Percentiles rank a stretch among this genome's conserved stretches.
These are phyloP conservation scores for Saururus chinensis DNA, from an alignment of 164 flowering plant species.

Conservation along the genomic window DNA sequence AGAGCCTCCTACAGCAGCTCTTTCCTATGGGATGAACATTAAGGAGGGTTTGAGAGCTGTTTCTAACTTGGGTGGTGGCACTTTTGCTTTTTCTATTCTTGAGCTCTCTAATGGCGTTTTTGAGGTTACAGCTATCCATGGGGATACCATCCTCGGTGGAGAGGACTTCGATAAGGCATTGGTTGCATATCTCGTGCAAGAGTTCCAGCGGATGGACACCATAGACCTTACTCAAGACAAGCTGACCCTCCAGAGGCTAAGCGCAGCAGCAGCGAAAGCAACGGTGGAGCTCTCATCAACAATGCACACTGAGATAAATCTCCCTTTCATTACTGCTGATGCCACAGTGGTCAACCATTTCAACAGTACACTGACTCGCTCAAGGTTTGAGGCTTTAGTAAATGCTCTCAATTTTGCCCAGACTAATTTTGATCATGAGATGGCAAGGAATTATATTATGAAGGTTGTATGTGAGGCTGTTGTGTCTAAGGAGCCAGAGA, in stretches of 20 bases:
- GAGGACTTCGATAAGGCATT: constrained; percentile 32
- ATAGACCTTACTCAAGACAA: constrained; percentile 27
- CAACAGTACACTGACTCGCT: constrained; percentile 23
- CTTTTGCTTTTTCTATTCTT: constrained; percentile 33
- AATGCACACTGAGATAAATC: constrained; percentile 31
- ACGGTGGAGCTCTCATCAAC: constrained; percentile 33
- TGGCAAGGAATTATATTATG: constrained; percentile 77
- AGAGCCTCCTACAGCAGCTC: constrained; percentile 40
- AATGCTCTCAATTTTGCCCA: constrained; percentile 52
- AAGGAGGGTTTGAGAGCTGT: constrained; percentile 31
- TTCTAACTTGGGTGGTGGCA: constrained; percentile 38
- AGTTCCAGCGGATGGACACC: constrained; percentile 21
- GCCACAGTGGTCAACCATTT: constrained; percentile 32
- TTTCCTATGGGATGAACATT: constrained; percentile 29
- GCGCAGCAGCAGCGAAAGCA: constrained; percentile 34
- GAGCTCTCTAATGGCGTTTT: constrained; percentile 32
- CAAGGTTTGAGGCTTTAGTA: constrained; percentile 26
- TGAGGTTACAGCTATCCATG: constrained; percentile 34
- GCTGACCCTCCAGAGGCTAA: constrained; percentile 25
- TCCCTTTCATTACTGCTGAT: constrained; percentile 34
- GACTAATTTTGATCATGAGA: constrained; percentile 70
- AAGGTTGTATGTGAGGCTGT: constrained; percentile 67
- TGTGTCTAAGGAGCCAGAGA: no score
- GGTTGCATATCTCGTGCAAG: constrained; percentile 20
- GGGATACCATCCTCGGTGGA: constrained; percentile 37